Percentiles rank a stretch among this genome's conserved stretches.
Evolutionary conservation across 495 filamentous ascomycete species (phyloP).

Genomic region (Xylaria grammica): DNA sequence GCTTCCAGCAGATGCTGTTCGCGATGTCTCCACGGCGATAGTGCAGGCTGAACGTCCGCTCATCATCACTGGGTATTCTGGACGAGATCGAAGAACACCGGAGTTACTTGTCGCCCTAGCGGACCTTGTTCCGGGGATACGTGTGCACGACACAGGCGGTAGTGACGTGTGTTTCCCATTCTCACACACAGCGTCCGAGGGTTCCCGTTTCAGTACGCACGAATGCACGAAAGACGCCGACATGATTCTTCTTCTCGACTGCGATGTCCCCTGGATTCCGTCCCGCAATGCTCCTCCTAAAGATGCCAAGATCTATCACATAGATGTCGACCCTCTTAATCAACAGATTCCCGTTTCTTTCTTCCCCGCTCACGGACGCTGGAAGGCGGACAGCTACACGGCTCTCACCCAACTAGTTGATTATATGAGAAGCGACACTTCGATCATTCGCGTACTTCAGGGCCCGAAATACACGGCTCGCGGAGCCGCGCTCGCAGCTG

Average conservation of each 20-base stretch:
- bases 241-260: conserved; percentile 77
- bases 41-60: conserved; percentile 68
- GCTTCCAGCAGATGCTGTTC: conserved; percentile 61
- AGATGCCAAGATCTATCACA: conserved; percentile 64
- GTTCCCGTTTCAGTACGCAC: conserved; percentile 68
- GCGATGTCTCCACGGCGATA: conserved; percentile 63
- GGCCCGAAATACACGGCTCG: conserved; percentile 27
- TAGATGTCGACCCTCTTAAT: conserved; percentile 75
- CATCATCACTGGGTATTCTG: conserved; percentile 71
- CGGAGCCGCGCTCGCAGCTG: conserved; percentile 13
- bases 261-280: conserved; percentile 77
- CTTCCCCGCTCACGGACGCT: conserved; percentile 43
- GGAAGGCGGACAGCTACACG: conserved; percentile 44
- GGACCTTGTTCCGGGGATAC: conserved; percentile 65
- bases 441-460: conserved; percentile 16
- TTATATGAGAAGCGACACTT: conserved; percentile 26
- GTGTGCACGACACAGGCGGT: conserved; percentile 74
- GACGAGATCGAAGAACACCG: conserved; percentile 63
- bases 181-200: conserved; percentile 65
- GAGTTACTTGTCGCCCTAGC: conserved; percentile 67
- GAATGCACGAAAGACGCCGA: conserved; percentile 70
- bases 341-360: conserved; percentile 69
- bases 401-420: conserved; percentile 41
- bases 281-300: conserved; percentile 56
- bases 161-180: conserved; percentile 81